phyloP scores from a whole-genome alignment of 352 stramenopile genomes.

The Pythium oligandrum region DNA sequence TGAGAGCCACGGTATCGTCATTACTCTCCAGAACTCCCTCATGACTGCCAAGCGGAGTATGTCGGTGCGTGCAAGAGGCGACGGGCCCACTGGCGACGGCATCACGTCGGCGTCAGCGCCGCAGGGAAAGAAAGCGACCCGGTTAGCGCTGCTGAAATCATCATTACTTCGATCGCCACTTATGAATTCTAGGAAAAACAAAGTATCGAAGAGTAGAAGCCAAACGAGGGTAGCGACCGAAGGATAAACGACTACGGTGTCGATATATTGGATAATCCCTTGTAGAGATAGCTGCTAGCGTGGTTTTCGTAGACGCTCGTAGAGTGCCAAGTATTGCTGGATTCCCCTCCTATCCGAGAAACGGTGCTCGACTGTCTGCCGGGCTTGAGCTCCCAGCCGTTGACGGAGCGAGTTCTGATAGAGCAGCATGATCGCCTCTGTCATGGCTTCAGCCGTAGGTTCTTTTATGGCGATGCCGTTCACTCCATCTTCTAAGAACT shows the following conservation, averaged over 20 bases:
- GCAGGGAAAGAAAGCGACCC: conserved; percentile 15
- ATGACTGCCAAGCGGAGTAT: conserved; percentile 75
- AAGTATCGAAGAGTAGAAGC: conserved; percentile 16
- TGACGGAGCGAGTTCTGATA: conserved; percentile 16
- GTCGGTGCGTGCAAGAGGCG: conserved; percentile 33
- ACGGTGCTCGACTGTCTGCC: conserved; percentile 26
- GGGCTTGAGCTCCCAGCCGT: conserved; percentile 28
- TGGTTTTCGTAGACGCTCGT: conserved; percentile 21
- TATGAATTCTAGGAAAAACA: conserved; percentile 25
- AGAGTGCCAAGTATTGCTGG: conserved; percentile 32
- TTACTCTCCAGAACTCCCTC: conserved; percentile 89
- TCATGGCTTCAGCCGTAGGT: conserved; percentile 23
- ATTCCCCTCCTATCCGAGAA: conserved; percentile 25
- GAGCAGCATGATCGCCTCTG: conserved; percentile 25
- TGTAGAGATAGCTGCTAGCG: too few relatives aligned
- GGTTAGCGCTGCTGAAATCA: conserved; percentile 31
- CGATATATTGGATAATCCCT: too few relatives aligned
- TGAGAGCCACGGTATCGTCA: conserved; percentile 86
- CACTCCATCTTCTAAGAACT: conserved; percentile 38
- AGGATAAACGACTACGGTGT: conserved; percentile 2
- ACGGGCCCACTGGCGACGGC: conserved; percentile 46
- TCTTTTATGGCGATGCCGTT: conserved; percentile 39
- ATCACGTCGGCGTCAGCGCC: conserved; percentile 23
- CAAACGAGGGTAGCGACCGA: conserved; percentile 21
- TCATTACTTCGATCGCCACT: background rate